Base-by-base conservation (phyloP, 192 early-diverging fungal genomes). In the Coemansia sp. region DNA sequence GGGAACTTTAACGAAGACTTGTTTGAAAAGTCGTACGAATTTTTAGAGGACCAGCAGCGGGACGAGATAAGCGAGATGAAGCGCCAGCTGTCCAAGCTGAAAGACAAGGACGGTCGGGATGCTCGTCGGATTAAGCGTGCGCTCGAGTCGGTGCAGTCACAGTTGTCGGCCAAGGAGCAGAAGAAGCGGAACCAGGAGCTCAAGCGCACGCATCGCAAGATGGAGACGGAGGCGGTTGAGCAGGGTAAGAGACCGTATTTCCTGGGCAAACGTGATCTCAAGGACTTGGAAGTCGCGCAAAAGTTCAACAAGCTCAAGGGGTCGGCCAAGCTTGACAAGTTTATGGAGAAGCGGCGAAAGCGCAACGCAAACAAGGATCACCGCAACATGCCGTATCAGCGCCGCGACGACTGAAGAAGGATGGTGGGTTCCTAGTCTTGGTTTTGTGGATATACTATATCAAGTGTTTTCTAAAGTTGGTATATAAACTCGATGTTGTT, bases 211-310 rank as follows among this genome's bases (percentile, higher is more conserved):
- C 88, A 90, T 71, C 89, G 90, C 63, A 93, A 93, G 76, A 86
- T 72, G 61, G 95, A 99, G 73, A 69, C 70, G 25, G 92, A 93
- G 51, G 65, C 87, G 56, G 86, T 95, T 32, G 80, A 88, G 67
- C 73, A 92, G 72, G 97, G 97, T 32, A 98, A 99, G 83, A 92
- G 85, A 61, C 94, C 97, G 25, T 99, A 88, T 79, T 98, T 88
- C 83, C 79, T 98, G 52, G 97, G 97, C 74, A 89, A 90, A 70
- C 84, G 92, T 88, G 87, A 85, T 73, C 58, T 84, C 17, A 75
- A 93, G 84, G 91, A 93, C 60, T 62, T 95, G 50, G 92, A 93
- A 72, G 72, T 94, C 60, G 84, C 92, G 45, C 91, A 96, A 51
- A 93, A 91, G 75, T 97, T 90, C 85, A 84, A 90, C 47, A 70